phyloP scores from a whole-genome alignment of 1,284 basidiomycete genomes.

The Thelephora terrestris region DNA sequence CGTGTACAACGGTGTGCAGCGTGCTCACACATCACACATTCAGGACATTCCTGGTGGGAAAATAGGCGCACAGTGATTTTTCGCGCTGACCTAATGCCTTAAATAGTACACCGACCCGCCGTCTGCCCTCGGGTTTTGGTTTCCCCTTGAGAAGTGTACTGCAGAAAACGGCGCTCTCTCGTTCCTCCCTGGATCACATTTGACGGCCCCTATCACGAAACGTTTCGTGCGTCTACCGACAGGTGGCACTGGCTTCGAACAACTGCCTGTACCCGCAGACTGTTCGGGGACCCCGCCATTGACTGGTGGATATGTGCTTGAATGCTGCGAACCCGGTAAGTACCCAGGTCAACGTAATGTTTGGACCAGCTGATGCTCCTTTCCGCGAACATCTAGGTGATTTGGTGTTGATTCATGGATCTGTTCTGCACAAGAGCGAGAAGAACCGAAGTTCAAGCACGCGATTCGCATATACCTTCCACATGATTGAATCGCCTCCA shows the following conservation, averaged over 20 bases:
- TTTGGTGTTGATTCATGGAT: conserved; percentile 85
- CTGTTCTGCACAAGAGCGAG: conserved; percentile 83
- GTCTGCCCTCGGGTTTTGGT: conserved; percentile 91
- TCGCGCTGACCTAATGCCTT: not conserved
- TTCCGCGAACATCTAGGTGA: conserved; percentile 40
- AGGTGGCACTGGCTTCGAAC: conserved; percentile 76
- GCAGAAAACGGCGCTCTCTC: conserved; percentile 80
- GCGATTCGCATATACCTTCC: conserved; percentile 90
- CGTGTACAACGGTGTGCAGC: too few relatives aligned
- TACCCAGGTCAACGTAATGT: not conserved
- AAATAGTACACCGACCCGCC: conserved; percentile 84
- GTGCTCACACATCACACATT: not conserved
- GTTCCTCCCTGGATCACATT: conserved; percentile 88
- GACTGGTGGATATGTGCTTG: conserved; percentile 52
- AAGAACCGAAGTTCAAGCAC: conserved; percentile 64
- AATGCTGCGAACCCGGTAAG: conserved; percentile 69
- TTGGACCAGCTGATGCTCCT: not conserved
- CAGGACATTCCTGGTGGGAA: conserved; percentile 63
- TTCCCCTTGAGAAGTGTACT: conserved; percentile 86
- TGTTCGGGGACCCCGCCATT: conserved; percentile 35
- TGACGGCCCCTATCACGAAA: conserved; percentile 59
- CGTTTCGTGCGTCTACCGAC: conserved; percentile 70
- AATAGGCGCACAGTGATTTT: not conserved
- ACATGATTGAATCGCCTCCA: conserved; percentile 73
- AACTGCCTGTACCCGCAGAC: conserved; percentile 31